These are phyloP conservation scores for Quercus gilva DNA, from an alignment of 306 rosid species.

Conservation along the genomic window DNA sequence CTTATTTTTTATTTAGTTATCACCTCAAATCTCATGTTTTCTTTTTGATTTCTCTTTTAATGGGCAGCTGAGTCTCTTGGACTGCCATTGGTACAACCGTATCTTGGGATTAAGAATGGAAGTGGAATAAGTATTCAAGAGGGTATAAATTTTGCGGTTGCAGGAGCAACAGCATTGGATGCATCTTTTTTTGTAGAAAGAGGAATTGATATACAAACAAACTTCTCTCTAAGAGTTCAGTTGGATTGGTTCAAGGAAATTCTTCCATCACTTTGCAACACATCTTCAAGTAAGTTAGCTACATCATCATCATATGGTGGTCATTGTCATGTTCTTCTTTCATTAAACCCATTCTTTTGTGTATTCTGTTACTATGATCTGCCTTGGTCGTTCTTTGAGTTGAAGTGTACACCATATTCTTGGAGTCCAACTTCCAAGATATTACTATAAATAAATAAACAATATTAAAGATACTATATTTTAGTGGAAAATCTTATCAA, in stretches of 20 bases:
- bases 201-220: constrained; percentile 8
- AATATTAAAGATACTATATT: no score
- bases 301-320: no score
- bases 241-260: constrained; percentile 52
- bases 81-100: constrained; percentile 43
- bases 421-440: no score
- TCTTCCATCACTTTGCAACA: constrained; percentile 32
- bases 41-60: background rate
- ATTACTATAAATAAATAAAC: no score
- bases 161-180: constrained; percentile 58
- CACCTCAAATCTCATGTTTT: background rate
- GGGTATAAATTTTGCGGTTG: constrained; percentile 60
- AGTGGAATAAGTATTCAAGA: background rate
- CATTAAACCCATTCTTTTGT: no score
- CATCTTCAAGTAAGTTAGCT: constrained; percentile 30
- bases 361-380: no score
- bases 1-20: no score
- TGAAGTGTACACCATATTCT: no score
- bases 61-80: constrained; percentile 45
- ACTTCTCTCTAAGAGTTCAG: constrained; percentile 40
- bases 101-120: constrained; percentile 24
- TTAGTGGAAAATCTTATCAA: no score
- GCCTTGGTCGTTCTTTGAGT: no score
- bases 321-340: no score
- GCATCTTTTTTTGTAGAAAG: constrained; percentile 24